Base-by-base conservation (phyloP, 306 rosid genomes). In the Malus sylvestris region DNA sequence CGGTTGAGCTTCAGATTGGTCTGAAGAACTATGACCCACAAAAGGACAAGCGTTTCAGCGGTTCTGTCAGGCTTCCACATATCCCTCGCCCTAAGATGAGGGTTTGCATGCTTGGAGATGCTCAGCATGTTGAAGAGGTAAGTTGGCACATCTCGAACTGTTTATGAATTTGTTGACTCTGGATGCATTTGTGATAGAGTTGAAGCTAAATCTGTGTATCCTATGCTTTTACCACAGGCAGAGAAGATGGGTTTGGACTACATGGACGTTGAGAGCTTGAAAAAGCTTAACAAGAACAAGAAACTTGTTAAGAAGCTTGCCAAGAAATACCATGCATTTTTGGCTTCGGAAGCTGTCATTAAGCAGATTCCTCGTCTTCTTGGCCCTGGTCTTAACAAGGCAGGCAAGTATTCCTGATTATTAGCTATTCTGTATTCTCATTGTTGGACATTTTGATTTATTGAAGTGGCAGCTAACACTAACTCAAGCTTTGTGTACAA, bases 91-190 rank as follows among this genome's bases (percentile, higher is more conserved):
- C 96, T 5, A 89, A 89, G 83, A 87, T 91, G 96, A 91, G 85
- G 67, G 83, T 91, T 5, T 91, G 96, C 83, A 91, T 91, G 96
- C 88, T 91, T 69, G 96, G 96, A 3, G 96, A 91, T 76, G 93
- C 96, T 32, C 96, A 89, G 42, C 93, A 91, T 49, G 93, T 91
- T 25, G 96, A 91, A 45, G 93, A 91, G 96, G 96, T 91, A 88
- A 53, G 33, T 35, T 42, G 16, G 14, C 12, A 27, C 22, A 42
- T 27, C 4, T 11, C 0, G 0, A 45, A 61, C 30, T n/a, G 32
- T 60, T 42, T 42, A 61, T 4, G 20, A 4, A 3, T 42, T 60
- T 42, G 6, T 14, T 58, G 10, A 23, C 11, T 27, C 3, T 29
- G 4, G 18, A n/a, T 27, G 70, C 7, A 4, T 61, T 4, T 27